These are phyloP conservation scores for Nevesoporus exiguus DNA, from an alignment of 768 basidiomycete genomes.

Conservation along the genomic window DNA sequence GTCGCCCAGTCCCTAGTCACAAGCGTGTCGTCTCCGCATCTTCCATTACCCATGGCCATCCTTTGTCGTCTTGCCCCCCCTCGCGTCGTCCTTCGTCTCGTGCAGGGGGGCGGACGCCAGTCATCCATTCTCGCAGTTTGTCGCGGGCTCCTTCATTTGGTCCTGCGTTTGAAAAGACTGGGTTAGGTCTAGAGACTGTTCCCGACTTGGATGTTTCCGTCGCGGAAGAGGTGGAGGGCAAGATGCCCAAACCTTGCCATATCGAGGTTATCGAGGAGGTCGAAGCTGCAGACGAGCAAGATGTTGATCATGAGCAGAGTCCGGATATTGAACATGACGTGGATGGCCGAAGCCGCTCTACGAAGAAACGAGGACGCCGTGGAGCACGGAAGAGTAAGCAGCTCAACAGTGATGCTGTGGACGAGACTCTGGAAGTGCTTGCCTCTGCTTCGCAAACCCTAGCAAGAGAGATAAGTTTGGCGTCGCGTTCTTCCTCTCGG, in stretches of 20 bases:
- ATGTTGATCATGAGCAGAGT: slow-evolving; percentile 14
- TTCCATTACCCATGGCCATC: slow-evolving; percentile 58
- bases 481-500: slow-evolving; percentile 48
- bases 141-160: slow-evolving; percentile 64
- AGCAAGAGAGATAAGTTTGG: slow-evolving; percentile 78
- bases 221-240: slow-evolving; percentile 42
- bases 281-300: slow-evolving; percentile 34
- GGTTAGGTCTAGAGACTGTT: slow-evolving; percentile 47
- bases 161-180: slow-evolving; percentile 41
- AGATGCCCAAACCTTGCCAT: slow-evolving; percentile 21
- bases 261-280: slow-evolving; percentile 38
- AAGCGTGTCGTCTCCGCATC: slow-evolving; percentile 56
- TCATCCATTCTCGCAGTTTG: slow-evolving; percentile 50
- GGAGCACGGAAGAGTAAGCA: slow-evolving; percentile 77
- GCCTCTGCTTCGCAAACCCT: slow-evolving; percentile 79
- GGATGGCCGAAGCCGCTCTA: slow-evolving; percentile 51
- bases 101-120: slow-evolving; percentile 53
- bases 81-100: slow-evolving; percentile 73
- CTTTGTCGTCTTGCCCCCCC: slow-evolving; percentile 58
- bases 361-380: slow-evolving; percentile 77
- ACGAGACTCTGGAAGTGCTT: slow-evolving; percentile 63
- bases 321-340: slow-evolving; percentile 27
- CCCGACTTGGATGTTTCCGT: slow-evolving; percentile 43
- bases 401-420: slow-evolving; percentile 28
- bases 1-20: slow-evolving; percentile 41